A percentile compares a stretch with the other conserved stretches of the same genome.
Evolutionary conservation across 164 flowering plant genomes (phyloP).

Genomic region (grape (Vitis vinifera)): ASM3070453v1 NC_081818.1:5028501-5029000

Average conservation of each 20-base stretch:
- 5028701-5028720: background rate
- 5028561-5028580: background rate
- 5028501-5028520: too few relatives aligned
- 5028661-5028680: background rate
- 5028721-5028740: background rate
- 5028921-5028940: too few relatives aligned
- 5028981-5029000: background rate
- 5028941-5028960: background rate
- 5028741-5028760: background rate
- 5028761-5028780: background rate
- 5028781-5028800: too few relatives aligned
- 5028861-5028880: background rate
- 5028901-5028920: background rate
- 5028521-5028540: too few relatives aligned
- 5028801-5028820: too few relatives aligned
- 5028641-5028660: background rate
- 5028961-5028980: background rate
- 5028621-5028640: background rate
- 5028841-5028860: background rate
- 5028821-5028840: background rate
- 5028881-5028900: background rate
- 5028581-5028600: background rate
- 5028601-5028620: background rate
- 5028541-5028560: background rate
- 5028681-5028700: background rate